Evolutionary conservation across 164 flowering plant genomes (phyloP).

Genomic region (Magnolia sinica): DNA sequence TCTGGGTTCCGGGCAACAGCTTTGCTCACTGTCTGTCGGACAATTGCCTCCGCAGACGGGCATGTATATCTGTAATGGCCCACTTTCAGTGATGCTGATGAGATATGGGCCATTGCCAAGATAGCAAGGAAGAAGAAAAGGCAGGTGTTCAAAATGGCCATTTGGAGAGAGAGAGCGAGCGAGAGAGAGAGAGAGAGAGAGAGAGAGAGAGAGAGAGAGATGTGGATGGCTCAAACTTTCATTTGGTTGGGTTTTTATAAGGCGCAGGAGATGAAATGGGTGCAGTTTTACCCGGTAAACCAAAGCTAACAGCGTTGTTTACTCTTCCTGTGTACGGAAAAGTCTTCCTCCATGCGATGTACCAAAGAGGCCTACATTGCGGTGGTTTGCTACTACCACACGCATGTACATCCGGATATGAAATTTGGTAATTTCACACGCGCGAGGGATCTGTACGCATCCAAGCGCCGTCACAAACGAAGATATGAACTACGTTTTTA

Average conservation of each 20-base stretch:
- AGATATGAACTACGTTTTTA: no score
- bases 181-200: background rate
- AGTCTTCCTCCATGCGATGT: background rate
- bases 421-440: no score
- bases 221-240: background rate
- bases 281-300: background rate
- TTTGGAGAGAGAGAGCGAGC: background rate
- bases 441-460: no score
- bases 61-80: conserved; percentile 20
- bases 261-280: background rate
- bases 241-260: conserved; percentile 3
- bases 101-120: background rate
- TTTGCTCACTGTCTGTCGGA: conserved; percentile 33
- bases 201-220: background rate
- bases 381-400: background rate
- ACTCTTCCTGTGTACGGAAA: background rate
- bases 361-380: background rate
- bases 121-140: background rate
- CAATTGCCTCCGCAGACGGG: conserved; percentile 24
- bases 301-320: background rate
- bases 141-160: background rate
- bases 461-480: no score
- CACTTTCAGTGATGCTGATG: conserved; percentile 11
- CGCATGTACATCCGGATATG: no score
- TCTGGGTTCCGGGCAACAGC: conserved; percentile 42